Base-by-base conservation (phyloP, 192 early-diverging fungal species). In the Dimargaris cristalligena region DNA sequence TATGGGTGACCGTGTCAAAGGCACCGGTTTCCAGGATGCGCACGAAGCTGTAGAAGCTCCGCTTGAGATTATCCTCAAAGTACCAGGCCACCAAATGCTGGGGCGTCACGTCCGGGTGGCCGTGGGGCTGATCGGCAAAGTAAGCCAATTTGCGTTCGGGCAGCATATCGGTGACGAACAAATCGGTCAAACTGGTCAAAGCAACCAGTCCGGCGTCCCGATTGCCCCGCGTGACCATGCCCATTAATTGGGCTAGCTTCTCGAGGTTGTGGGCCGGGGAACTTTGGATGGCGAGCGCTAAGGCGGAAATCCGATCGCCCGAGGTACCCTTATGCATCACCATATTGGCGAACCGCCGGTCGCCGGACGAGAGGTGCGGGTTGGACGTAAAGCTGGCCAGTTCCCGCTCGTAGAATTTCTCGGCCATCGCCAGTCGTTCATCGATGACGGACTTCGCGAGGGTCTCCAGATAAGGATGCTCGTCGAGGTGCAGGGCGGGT, bases 11-110 rank as follows among this genome's bases (percentile, higher is more conserved):
- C 16, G 88, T 78, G 71, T 99, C 95, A 64, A 90, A 85, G 4
- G 86, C 76, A 46, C 93, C 74, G 45, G 81, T 75, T 70, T 99
- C 93, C 59, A 97, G 72, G n/a, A 82, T 58, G 66, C 85, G 79
- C 44, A 99, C 78, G 63, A 95, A 85, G 29, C 94, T 87, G 74
- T 87, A 94, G 74, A 92, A 95, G 4, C 74, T 64, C 54, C 85
- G 86, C 71, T 99, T 99, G 47, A 99, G 67, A 58, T 76, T 74
- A 74, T 96, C 92, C 75, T 99, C 95, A 73, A 88, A 99, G 35
- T 78, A 82, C 92, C 93, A 99, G 52, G 88, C 52, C 20, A 95
- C 76, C 66, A 93, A 74, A 71, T 98, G 90, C 61, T 72, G 65
- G 34, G 75, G 70, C 4, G 77, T 78, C 6, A 86, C 78, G 9